These are phyloP conservation scores for Phytopythium cucurbitacearum DNA, from an alignment of 352 stramenopile species.

Conservation along the genomic window DNA sequence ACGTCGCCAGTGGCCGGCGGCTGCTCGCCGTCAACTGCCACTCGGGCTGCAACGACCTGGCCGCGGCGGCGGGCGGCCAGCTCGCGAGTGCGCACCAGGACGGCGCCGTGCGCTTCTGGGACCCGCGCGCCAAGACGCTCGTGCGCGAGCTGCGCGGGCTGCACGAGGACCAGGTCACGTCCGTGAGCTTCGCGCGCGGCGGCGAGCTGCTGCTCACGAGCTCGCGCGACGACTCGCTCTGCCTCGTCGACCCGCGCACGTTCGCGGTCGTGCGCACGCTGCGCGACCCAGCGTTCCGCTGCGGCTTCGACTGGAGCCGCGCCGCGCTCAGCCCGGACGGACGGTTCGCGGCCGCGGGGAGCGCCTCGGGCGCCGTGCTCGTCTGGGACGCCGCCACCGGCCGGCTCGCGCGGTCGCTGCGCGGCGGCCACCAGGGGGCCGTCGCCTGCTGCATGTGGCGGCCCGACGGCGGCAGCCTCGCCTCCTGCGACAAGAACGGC, in stretches of 20 bases:
- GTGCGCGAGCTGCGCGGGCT: slow-evolving; percentile 50
- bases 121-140: slow-evolving; percentile 47
- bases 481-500: slow-evolving; percentile 82
- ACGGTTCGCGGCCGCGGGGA: slow-evolving; percentile 47
- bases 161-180: slow-evolving; percentile 70
- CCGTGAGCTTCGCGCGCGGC: slow-evolving; percentile 51
- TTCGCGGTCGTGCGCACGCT: slow-evolving; percentile 46
- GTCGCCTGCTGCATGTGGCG: slow-evolving; percentile 78
- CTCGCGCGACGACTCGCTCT: slow-evolving; percentile 67
- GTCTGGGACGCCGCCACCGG: slow-evolving; percentile 58
- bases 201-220: slow-evolving; percentile 61
- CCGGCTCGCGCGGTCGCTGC: slow-evolving; percentile 50
- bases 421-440: slow-evolving; percentile 52
- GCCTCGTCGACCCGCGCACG: slow-evolving; percentile 62
- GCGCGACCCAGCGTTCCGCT: slow-evolving; percentile 49
- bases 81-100: slow-evolving; percentile 81
- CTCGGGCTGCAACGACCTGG: slow-evolving; percentile 82
- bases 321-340: slow-evolving; percentile 73
- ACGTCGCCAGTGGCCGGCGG: slow-evolving; percentile 54
- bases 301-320: slow-evolving; percentile 78
- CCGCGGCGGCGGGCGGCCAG: slow-evolving; percentile 47
- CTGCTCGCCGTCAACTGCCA: slow-evolving; percentile 74
- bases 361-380: slow-evolving; percentile 47
- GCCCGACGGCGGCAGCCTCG: slow-evolving; percentile 51
- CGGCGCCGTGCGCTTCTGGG: slow-evolving; percentile 74